Evolutionary conservation across 805 yeast genomes (phyloP).

Genomic region (Clavispora carvajalis): DNA sequence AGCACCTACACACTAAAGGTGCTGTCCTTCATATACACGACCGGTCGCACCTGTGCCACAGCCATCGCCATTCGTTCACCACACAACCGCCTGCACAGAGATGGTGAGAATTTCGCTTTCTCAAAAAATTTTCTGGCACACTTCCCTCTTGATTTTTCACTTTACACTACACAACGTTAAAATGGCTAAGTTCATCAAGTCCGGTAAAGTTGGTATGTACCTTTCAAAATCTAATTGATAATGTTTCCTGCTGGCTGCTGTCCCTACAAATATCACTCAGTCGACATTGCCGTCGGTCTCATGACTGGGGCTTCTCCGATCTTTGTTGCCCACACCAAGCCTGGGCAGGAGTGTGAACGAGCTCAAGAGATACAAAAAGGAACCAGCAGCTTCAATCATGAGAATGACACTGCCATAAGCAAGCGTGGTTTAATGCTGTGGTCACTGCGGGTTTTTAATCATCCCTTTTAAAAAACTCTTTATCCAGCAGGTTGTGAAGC

Average conservation of each 20-base stretch:
- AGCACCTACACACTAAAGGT: background rate
- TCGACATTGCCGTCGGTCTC: background rate
- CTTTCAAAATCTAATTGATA: background rate
- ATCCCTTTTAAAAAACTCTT: background rate
- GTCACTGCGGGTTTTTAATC: no score
- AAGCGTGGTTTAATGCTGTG: no score
- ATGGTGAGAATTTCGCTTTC: constrained; percentile 17
- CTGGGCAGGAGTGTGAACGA: background rate
- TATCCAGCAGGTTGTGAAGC: background rate
- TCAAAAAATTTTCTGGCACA: constrained; percentile 15
- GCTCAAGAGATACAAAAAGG: background rate
- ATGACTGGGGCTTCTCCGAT: background rate
- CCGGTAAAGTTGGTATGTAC: constrained; percentile 98
- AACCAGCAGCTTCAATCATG: no score
- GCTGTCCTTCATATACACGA: constrained; percentile 1
- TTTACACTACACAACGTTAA: constrained; percentile 27
- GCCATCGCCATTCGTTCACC: constrained; percentile 2
- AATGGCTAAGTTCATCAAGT: constrained; percentile 99
- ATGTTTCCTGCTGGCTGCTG: background rate
- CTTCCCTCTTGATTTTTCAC: constrained; percentile 13
- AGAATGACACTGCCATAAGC: no score
- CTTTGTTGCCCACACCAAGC: background rate
- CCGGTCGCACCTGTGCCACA: constrained; percentile 7
- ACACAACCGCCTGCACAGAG: constrained; percentile 14
- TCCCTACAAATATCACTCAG: background rate